Evolutionary conservation across 371 early-diverging fungal genomes (phyloP).

Genomic region (Mortierella sp.): DNA sequence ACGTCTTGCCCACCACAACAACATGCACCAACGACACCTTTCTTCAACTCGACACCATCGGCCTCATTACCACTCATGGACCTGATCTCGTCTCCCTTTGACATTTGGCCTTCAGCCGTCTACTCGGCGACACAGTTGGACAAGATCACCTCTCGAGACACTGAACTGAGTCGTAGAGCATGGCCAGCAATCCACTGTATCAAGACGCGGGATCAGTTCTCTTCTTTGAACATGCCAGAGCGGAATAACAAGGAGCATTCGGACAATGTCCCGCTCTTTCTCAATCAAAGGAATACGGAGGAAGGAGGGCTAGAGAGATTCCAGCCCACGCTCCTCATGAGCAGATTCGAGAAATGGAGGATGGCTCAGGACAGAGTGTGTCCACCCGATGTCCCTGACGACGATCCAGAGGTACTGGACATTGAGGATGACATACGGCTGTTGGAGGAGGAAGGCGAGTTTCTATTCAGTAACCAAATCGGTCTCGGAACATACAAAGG

Average conservation of each 20-base stretch:
- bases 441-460: slow-evolving; percentile 14
- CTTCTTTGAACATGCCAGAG: not conserved
- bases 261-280: slow-evolving; percentile 20
- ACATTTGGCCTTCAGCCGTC: not conserved
- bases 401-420: not conserved
- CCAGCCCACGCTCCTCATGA: slow-evolving; percentile 15
- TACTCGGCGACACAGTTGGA: not conserved
- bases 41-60: not conserved
- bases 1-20: not conserved
- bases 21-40: not conserved
- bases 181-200: slow-evolving; percentile 1
- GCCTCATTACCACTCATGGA: not conserved
- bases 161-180: not conserved
- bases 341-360: slow-evolving; percentile 16
- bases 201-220: not conserved
- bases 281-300: not conserved
- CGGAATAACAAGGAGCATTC: not conserved
- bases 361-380: not conserved
- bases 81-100: not conserved
- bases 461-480: not conserved
- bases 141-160: not conserved
- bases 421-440: slow-evolving; percentile 4
- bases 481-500: not conserved
- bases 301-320: not conserved
- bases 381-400: not conserved